Percentiles rank a stretch among this genome's conserved stretches.
Conservation (phyloP, 148 eudicot genomes). For the Euryodendron excelsum region DNA sequence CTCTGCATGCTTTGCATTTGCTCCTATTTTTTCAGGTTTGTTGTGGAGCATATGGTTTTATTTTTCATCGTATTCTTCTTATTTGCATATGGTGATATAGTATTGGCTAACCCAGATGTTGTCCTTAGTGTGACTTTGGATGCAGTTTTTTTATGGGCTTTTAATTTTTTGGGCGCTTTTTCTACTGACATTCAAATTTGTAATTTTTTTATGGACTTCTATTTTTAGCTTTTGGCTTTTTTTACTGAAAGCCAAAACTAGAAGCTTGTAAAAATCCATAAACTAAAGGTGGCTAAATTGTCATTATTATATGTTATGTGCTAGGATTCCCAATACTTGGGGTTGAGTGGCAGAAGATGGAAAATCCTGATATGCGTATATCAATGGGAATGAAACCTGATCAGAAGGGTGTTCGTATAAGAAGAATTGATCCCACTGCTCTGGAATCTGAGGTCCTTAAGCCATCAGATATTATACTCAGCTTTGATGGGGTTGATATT, state of each 20-base stretch:
- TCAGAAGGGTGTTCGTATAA: slow-evolving; percentile 88
- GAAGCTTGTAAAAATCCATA: too few relatives aligned
- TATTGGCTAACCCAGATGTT: not conserved
- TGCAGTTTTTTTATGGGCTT: too few relatives aligned
- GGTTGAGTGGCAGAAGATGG: slow-evolving; percentile 97
- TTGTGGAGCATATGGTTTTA: not conserved
- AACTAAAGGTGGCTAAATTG: not conserved
- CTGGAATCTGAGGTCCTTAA: slow-evolving; percentile 64
- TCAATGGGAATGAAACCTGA: slow-evolving; percentile 77
- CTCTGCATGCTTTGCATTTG: not conserved
- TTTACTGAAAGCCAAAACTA: too few relatives aligned
- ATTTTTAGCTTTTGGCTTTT: too few relatives aligned
- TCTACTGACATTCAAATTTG: too few relatives aligned
- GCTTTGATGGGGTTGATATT: slow-evolving; percentile 83
- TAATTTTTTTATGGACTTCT: too few relatives aligned
- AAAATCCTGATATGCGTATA: slow-evolving; percentile 75
- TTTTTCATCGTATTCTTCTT: not conserved
- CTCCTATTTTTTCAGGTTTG: not conserved
- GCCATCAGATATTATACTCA: slow-evolving; percentile 81
- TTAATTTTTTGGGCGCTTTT: too few relatives aligned
- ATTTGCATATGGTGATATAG: not conserved
- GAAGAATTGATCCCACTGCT: slow-evolving; percentile 82
- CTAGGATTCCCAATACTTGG: slow-evolving; percentile 87
- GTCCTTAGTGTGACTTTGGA: too few relatives aligned
- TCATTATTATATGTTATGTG: slow-evolving; percentile 10